Evolutionary conservation across 2,329 filamentous ascomycete genomes (phyloP).

Genomic region (Volutella citrinella): DNA sequence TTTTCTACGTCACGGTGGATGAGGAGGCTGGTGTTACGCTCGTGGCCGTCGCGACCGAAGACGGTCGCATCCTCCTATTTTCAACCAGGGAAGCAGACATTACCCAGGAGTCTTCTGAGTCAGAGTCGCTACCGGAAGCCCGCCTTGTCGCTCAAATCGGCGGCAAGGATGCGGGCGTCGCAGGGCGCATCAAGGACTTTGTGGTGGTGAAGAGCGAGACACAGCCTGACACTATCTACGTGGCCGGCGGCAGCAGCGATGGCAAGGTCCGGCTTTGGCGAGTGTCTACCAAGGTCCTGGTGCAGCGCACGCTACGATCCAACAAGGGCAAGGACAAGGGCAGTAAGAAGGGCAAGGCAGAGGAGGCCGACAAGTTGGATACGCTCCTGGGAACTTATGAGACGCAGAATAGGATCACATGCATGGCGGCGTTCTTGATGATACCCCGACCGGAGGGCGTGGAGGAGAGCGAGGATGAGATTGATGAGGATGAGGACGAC

Average conservation of each 20-base stretch:
- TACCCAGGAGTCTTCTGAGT: conserved; percentile 31
- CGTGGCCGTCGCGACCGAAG: conserved; percentile 81
- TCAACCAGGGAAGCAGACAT: conserved; percentile 58
- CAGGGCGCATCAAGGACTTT: conserved; percentile 85
- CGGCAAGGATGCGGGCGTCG: conserved; percentile 65
- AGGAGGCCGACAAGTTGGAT: conserved; percentile 47
- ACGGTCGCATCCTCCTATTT: conserved; percentile 83
- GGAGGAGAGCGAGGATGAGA: conserved; percentile 56
- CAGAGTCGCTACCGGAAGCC: conserved; percentile 50
- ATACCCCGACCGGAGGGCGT: conserved; percentile 60
- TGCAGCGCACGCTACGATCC: conserved; percentile 19
- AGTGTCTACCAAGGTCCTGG: conserved; percentile 45
- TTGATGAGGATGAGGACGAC: conserved; percentile 39
- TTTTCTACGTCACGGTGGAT: conserved; percentile 66
- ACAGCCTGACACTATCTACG: conserved; percentile 42
- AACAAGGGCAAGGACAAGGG: conserved; percentile 26
- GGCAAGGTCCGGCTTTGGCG: conserved; percentile 80
- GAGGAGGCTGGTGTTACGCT: conserved; percentile 40
- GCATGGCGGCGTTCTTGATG: conserved; percentile 84
- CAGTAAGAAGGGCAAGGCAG: conserved; percentile 16
- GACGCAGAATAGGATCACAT: conserved; percentile 87
- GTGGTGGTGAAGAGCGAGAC: conserved; percentile 52
- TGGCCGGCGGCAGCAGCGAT: conserved; percentile 80
- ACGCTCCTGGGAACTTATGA: conserved; percentile 73
- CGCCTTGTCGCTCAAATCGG: conserved; percentile 75